Base-by-base conservation (phyloP, 225 moss, liverwort and hornwort species). In the Sphagnum contortum region DNA sequence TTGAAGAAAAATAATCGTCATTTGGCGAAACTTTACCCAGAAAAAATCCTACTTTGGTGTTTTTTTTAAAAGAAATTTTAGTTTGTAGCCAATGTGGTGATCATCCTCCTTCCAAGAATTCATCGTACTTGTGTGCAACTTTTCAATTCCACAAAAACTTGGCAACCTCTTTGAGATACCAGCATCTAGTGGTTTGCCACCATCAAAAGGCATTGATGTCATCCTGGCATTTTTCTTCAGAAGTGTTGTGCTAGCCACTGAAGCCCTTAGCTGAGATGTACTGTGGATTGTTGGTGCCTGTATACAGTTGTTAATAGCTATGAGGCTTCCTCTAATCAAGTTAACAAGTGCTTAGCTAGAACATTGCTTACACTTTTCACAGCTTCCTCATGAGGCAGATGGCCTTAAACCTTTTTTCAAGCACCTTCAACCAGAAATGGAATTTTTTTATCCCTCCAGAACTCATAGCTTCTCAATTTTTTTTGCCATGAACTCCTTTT, bases 371-470 rank as follows among this genome's bases (percentile, higher is more conserved):
- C 29, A 29, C 29, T 29, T 29, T 29, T 29, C 29, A 29, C 29
- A 29, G 29, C 29, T 29, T 29, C 1, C 29, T 29, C 29, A 29
- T 29, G 29, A 29, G 29, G 29, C 29, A 29, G 69, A 52, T 55
- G 11, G 45, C 8, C 63, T 14, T 12, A 71, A n/a, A n/a, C n/a
- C 71, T 61, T 48, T 73, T 67, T 66, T 73, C 73, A 47, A 73
- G 63, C n/a, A 73, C 73, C 44, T 68, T 67, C 57, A 73, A 7
- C 4, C 73, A 62, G 9, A 73, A 50, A 56, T 73, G 68, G 6
- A 73, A 57, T 50, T 68, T 73, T 73, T 53, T 73, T 0, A 29
- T 29, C 29, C 29, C 1, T 29, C 29, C 29, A 29, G 29, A 29
- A 29, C 29, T 29, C 29, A 29, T 29, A 29, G 29, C 29, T 29